These are phyloP conservation scores for Magnaporthales sp. DNA, from an alignment of 2,329 filamentous ascomycete genomes.

Conservation along the genomic window DNA sequence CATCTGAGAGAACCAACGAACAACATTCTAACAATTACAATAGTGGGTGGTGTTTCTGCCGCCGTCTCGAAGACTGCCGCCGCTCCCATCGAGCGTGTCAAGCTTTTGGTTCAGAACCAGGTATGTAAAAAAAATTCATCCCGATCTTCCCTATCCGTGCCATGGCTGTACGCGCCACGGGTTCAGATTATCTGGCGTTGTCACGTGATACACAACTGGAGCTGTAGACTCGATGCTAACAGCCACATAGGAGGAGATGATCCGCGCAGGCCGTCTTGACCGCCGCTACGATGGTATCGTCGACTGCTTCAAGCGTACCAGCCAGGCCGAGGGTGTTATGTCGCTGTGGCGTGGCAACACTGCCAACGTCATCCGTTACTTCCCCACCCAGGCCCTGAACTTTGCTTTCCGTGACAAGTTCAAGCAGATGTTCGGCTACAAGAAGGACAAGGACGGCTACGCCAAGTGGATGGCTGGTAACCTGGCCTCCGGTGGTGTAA, in stretches of 20 bases:
- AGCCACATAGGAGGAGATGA: slow-evolving; percentile 86
- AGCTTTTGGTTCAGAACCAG: slow-evolving; percentile 99
- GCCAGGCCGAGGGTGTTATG: slow-evolving; percentile 83
- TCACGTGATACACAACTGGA: background rate
- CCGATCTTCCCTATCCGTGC: background rate
- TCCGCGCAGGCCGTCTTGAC: slow-evolving; percentile 97
- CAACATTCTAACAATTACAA: slow-evolving; percentile 16
- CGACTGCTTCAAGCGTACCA: slow-evolving; percentile 94
- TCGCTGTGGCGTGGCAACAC: slow-evolving; percentile 99
- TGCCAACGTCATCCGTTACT: slow-evolving; percentile 99
- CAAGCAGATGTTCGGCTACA: slow-evolving; percentile 99
- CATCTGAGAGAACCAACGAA: background rate
- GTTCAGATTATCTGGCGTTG: background rate
- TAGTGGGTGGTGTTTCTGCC: slow-evolving; percentile 99
- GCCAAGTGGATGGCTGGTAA: slow-evolving; percentile 99
- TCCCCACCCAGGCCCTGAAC: slow-evolving; percentile 99
- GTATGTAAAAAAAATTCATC: slow-evolving; percentile 45
- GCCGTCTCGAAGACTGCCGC: slow-evolving; percentile 99
- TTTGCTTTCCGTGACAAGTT: slow-evolving; percentile 99
- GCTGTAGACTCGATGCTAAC: slow-evolving; percentile 20
- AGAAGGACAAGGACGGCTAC: slow-evolving; percentile 99
- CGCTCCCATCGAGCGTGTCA: slow-evolving; percentile 99
- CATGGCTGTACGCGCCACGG: background rate
- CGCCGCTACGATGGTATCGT: slow-evolving; percentile 88
- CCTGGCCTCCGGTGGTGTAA: slow-evolving; percentile 98